Percentiles rank a stretch among this genome's conserved stretches.
Conservation (phyloP, 306 rosid species). For the Mimosa bimucronata region DNA sequence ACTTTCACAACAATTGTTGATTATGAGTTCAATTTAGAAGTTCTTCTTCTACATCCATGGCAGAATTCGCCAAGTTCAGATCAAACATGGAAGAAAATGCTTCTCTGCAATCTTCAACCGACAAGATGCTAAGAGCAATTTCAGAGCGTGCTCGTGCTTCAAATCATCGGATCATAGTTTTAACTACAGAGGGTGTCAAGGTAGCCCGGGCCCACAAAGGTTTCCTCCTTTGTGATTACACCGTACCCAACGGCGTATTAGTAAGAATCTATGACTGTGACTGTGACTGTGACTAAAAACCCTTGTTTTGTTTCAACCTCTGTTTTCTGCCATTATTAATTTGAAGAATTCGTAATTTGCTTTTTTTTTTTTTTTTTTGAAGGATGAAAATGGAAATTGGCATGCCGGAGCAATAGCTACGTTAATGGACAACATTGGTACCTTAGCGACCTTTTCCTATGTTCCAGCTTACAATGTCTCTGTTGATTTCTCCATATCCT, state of each 20-base stretch:
- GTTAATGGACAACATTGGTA: constrained; percentile 46
- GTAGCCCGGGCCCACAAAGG: constrained; percentile 27
- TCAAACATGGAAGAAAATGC: background rate
- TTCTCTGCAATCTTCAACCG: background rate
- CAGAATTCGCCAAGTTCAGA: background rate
- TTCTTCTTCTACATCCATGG: background rate
- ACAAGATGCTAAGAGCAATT: background rate
- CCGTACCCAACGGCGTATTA: constrained; percentile 13
- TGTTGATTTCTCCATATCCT: constrained; percentile 49
- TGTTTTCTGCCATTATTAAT: background rate
- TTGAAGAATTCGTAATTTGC: background rate
- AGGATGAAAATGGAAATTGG: constrained; percentile 60
- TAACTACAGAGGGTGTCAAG: constrained; percentile 12
- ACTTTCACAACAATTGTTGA: too few relatives aligned
- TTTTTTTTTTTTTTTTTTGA: background rate
- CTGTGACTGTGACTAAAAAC: background rate
- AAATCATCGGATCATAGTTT: background rate
- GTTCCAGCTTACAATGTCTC: constrained; percentile 9
- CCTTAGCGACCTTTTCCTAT: background rate
- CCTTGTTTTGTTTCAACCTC: background rate
- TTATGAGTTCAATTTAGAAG: background rate
- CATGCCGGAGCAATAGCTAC: constrained; percentile 56
- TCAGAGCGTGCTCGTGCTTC: constrained; percentile 3
- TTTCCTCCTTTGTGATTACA: constrained; percentile 32
- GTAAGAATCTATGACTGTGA: constrained; percentile 22